These are phyloP conservation scores for Colletotrichum sp. DNA, from an alignment of 2,329 filamentous ascomycete species.

Conservation along the genomic window DNA sequence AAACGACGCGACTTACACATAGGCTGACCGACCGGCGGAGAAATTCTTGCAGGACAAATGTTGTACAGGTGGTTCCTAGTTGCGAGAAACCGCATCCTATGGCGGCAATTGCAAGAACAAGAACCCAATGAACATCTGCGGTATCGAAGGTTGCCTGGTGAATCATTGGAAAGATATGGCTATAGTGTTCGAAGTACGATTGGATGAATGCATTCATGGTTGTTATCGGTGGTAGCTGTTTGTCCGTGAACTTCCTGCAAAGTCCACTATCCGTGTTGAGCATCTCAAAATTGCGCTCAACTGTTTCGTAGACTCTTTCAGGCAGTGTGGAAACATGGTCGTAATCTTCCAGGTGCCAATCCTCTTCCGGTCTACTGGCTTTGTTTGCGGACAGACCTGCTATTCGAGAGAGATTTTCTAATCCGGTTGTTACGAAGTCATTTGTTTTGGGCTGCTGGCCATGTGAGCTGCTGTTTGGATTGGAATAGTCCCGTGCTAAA, in stretches of 20 bases:
- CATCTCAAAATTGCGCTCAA: background rate
- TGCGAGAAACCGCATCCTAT: background rate
- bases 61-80: background rate
- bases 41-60: background rate
- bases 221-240: background rate
- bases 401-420: background rate
- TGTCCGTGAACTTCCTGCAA: background rate
- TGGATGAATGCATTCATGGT: background rate
- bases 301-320: background rate
- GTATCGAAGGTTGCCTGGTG: background rate
- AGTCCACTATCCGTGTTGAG: background rate
- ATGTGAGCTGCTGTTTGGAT: background rate
- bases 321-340: background rate
- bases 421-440: background rate
- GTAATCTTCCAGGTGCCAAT: background rate
- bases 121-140: background rate
- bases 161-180: background rate
- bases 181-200: background rate
- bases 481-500: background rate
- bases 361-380: background rate
- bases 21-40: background rate
- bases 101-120: background rate
- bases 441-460: background rate
- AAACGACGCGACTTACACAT: too few species aligned
- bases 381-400: background rate